Evolutionary conservation across 208 protist species (phyloP), one percentile per base, ranked within the genome.

Genomic region (Strigomonas galati): DNA sequence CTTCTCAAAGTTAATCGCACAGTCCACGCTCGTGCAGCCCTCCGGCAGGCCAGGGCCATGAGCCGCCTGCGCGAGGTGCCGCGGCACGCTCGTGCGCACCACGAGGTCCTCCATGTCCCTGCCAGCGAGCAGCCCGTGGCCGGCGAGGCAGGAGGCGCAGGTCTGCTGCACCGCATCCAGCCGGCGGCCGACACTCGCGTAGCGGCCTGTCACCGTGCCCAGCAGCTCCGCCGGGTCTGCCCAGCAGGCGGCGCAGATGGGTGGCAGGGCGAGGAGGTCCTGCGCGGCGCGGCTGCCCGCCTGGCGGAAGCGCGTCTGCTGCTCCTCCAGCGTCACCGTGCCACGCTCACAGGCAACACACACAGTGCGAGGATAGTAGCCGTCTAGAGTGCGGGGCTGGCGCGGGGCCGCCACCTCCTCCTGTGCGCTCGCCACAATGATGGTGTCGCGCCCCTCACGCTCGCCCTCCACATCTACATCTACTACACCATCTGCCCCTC

Each of bases 21-120:
- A 93, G 65, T 93, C 87, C 43, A 89, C 71, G 15, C 80, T 89
- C 26, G 77, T 71, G 62, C 87, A 93, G 19, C 76, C 69, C 26
- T 64, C 59, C 17, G 54, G 59, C 53, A 61, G 24, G 6, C 5
- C 56, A 0, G 5, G 14, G 49, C 24, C 17, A 1, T 15, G 19
- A 43, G 35, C 44, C 23, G 40, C 54, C 7, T 3, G 6, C 10
- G 15, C 54, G 27, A 60, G 17, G 3, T 30, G 35, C 7, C 51
- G 63, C 14, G 62, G 48, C 17, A 48, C 55, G 17, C 32, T 28
- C 26, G 30, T 51, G 21, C 10, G 23, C 6, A 19, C 10, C 27
- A 14, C 23, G 12, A 78, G 53, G 40, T 85, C 80, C 57, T 85
- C 80, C 49, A 85, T 61, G 52, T 85, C 80, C 15, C 5, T 30